A percentile compares a stretch with the other conserved stretches of the same genome.
phyloP scores from a whole-genome alignment of 495 filamentous ascomycete genomes.

The Aspergillus conjunctus region DNA sequence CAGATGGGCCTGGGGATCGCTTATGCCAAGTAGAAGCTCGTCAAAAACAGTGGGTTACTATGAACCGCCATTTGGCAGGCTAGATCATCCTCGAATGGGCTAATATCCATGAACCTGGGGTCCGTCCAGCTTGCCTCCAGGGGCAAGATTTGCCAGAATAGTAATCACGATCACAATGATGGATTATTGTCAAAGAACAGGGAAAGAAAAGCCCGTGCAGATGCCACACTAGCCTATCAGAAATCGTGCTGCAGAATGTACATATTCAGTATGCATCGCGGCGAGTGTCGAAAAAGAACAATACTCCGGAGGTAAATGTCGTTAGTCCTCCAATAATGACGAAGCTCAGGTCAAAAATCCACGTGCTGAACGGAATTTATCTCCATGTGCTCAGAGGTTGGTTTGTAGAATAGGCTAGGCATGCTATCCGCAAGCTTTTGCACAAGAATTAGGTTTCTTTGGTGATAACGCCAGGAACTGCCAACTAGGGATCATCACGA shows the following conservation, averaged over 20 bases:
- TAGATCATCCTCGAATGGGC: background rate
- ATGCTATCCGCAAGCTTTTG: background rate
- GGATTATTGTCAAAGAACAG: background rate
- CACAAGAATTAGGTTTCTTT: background rate
- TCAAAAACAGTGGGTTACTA: background rate
- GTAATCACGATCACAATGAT: background rate
- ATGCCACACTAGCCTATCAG: slow-evolving; percentile 1
- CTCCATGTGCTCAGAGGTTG: background rate
- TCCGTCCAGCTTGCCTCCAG: background rate
- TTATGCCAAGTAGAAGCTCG: background rate
- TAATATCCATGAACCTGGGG: background rate
- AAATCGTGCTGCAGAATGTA: background rate
- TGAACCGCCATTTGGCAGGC: slow-evolving; percentile 3
- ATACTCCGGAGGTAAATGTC: slow-evolving; percentile 1
- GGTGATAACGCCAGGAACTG: slow-evolving; percentile 8
- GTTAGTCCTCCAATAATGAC: slow-evolving; percentile 1
- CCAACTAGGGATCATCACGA: background rate
- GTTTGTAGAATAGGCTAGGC: background rate
- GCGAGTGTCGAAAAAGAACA: slow-evolving; percentile 1
- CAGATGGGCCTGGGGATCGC: background rate
- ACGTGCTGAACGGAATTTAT: background rate
- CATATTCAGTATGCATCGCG: background rate
- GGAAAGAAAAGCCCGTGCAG: background rate
- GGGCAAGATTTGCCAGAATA: background rate
- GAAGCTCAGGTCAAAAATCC: background rate